Base-by-base conservation (phyloP, 495 filamentous ascomycete species). In the Tuber brumale region DNA sequence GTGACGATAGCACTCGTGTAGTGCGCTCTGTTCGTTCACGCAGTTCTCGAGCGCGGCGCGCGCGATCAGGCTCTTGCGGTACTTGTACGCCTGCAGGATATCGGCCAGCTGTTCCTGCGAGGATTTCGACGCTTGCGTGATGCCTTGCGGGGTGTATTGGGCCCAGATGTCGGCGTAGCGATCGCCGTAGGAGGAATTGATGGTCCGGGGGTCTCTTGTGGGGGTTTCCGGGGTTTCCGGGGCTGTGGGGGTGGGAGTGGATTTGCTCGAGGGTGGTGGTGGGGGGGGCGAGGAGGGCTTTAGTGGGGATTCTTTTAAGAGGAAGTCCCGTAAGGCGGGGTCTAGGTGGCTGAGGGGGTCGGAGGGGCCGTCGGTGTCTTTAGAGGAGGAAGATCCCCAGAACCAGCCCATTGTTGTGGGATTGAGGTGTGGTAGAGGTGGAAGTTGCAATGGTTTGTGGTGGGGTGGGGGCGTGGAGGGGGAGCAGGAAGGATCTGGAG, bases 81-180 rank as follows among this genome's bases (percentile, higher is more conserved):
- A 88, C 84, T 97, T 97, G 87, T 91, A 94, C 37, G 88, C 89
- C 72, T 94, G 92, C 42, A 97, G 86, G 75, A 97, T 89, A 81
- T 93, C 91, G 72, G 85, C 84, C 61, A 95, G 87, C 81, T 89
- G 90, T 81, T 94, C 91, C 82, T 92, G 88, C 69, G 94, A 90
- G 44, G 89, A 89, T 81, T 91, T 92, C 43, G 82, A 84, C 39
- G 86, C 85, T 76, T 96, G 90, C 71, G 93, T 84, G 39, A 89
- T 86, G 3, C 84, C 78, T 16, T 89, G 89, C 1, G 94, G 89
- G 72, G 88, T 86, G 88, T 99, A 97, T 70, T 88, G 92, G 83
- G 91, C 92, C 95, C 95, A 99, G 44, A 99, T 87, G 86, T 97
- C 88, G 70, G 94, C 93, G 84, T 97, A 98, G 76, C 95, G 92